These are phyloP conservation scores for Cytospora paraplurivora DNA, from an alignment of 2,329 filamentous ascomycete genomes.

Conservation along the genomic window DNA sequence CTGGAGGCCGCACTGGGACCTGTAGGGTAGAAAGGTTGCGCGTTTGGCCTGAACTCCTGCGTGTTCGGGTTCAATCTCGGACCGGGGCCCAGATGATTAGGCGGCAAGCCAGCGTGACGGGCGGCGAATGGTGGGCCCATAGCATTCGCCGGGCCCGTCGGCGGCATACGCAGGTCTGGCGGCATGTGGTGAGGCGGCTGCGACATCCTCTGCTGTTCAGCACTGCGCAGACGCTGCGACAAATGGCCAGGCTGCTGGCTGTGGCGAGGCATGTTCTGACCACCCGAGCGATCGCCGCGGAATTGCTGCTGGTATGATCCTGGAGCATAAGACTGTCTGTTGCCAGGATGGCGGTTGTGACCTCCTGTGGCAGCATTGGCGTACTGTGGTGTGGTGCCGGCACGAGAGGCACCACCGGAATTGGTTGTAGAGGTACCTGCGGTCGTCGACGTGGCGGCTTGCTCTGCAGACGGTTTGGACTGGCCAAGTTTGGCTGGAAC, in stretches of 20 bases:
- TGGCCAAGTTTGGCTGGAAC: slow-evolving; percentile 49
- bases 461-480: slow-evolving; percentile 39
- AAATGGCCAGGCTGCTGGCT: slow-evolving; percentile 47
- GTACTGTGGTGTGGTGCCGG: slow-evolving; percentile 39
- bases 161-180: slow-evolving; percentile 70
- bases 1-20: slow-evolving; percentile 70
- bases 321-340: slow-evolving; percentile 53
- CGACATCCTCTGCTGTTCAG: slow-evolving; percentile 55
- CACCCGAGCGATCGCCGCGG: slow-evolving; percentile 47
- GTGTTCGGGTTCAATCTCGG: slow-evolving; percentile 66
- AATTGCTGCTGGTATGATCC: slow-evolving; percentile 51
- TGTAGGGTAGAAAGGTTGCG: slow-evolving; percentile 77
- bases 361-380: slow-evolving; percentile 31
- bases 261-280: slow-evolving; percentile 37
- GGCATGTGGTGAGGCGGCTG: slow-evolving; percentile 47
- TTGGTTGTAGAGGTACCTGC: slow-evolving; percentile 35
- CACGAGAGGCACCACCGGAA: slow-evolving; percentile 27
- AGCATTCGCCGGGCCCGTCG: slow-evolving; percentile 69
- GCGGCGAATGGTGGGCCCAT: slow-evolving; percentile 55
- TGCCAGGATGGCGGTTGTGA: slow-evolving; percentile 49
- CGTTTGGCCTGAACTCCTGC: slow-evolving; percentile 80
- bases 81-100: slow-evolving; percentile 48
- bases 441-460: slow-evolving; percentile 29
- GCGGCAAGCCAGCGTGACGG: slow-evolving; percentile 52
- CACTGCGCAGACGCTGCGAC: slow-evolving; percentile 45